Evolutionary conservation across 495 filamentous ascomycete genomes (phyloP).

Genomic region (Lasiosphaeria miniovina): DNA sequence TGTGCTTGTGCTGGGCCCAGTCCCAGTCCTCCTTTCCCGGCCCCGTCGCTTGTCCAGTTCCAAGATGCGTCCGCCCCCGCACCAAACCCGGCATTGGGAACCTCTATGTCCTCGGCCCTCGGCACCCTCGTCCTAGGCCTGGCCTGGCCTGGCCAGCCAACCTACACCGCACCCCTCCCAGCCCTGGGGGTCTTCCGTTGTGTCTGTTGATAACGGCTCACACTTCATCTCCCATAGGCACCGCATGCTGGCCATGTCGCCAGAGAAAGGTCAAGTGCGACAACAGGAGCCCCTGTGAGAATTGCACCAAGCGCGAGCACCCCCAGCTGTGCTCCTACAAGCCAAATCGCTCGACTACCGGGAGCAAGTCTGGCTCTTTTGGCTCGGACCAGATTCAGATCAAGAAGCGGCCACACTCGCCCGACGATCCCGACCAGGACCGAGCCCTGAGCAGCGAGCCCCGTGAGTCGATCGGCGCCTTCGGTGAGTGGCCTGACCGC

Average conservation of each 20-base stretch:
- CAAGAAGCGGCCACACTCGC: conserved; percentile 48
- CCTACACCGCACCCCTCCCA: neutral
- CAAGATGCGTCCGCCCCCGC: neutral
- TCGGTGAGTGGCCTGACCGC: conserved; percentile 23
- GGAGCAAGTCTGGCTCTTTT: conserved; percentile 34
- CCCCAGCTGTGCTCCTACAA: conserved; percentile 70
- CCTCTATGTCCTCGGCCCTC: neutral
- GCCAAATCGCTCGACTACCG: conserved; percentile 58
- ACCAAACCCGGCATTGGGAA: neutral
- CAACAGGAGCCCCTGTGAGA: conserved; percentile 68
- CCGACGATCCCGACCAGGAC: conserved; percentile 31
- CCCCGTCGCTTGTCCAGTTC: too few relatives aligned
- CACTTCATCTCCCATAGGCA: conserved; percentile 35
- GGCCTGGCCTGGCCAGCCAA: too few relatives aligned
- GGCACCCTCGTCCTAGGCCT: neutral
- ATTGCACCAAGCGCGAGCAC: conserved; percentile 71
- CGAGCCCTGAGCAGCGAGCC: conserved; percentile 39
- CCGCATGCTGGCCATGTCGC: conserved; percentile 70
- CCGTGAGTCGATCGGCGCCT: conserved; percentile 38
- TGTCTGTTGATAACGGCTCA: neutral
- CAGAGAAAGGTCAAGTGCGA: conserved; percentile 75
- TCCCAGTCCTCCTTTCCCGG: neutral
- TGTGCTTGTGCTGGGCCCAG: neutral
- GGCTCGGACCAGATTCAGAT: conserved; percentile 26
- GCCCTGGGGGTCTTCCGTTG: neutral